A percentile compares a stretch with the other conserved stretches of the same genome.
Evolutionary conservation across 306 rosid species (phyloP).

Genomic region (Casuarina equisetifolia): DNA sequence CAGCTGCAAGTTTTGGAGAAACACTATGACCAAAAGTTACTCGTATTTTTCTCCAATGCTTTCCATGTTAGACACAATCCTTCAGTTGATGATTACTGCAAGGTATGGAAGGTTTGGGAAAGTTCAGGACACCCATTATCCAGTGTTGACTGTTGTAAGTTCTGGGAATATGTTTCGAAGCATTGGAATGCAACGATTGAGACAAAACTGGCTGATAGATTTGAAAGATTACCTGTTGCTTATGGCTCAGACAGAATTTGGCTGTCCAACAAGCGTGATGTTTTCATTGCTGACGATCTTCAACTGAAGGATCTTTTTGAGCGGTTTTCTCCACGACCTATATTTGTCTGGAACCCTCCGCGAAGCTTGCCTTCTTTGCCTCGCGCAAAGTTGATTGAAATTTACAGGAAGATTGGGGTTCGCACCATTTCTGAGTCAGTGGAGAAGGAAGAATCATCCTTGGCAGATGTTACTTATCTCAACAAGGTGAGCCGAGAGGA

Average conservation of each 20-base stretch:
- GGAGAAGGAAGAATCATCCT: constrained; percentile 37
- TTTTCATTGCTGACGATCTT: constrained; percentile 68
- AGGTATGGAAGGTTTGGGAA: constrained; percentile 74
- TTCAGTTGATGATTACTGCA: constrained; percentile 51
- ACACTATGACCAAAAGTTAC: constrained; percentile 33
- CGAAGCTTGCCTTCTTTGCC: constrained; percentile 36
- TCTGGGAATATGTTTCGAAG: constrained; percentile 52
- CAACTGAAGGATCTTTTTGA: constrained; percentile 59
- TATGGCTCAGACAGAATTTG: constrained; percentile 35
- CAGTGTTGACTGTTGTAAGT: constrained; percentile 49
- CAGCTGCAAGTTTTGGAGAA: constrained; percentile 45
- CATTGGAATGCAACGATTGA: constrained; percentile 29
- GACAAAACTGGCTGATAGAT: constrained; percentile 32
- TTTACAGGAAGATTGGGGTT: constrained; percentile 59
- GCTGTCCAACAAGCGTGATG: constrained; percentile 46
- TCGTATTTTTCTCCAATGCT: constrained; percentile 43
- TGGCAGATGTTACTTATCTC: constrained; percentile 16
- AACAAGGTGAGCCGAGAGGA: constrained; percentile 27
- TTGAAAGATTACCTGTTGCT: constrained; percentile 56
- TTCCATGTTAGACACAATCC: constrained; percentile 44
- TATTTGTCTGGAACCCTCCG: constrained; percentile 81
- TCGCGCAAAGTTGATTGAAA: constrained; percentile 37
- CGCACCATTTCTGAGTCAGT: constrained; percentile 54
- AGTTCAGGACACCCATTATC: constrained; percentile 36
- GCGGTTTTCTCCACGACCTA: constrained; percentile 20